Conservation (phyloP, 306 rosid species). For the Glycyrrhiza uralensis region DNA sequence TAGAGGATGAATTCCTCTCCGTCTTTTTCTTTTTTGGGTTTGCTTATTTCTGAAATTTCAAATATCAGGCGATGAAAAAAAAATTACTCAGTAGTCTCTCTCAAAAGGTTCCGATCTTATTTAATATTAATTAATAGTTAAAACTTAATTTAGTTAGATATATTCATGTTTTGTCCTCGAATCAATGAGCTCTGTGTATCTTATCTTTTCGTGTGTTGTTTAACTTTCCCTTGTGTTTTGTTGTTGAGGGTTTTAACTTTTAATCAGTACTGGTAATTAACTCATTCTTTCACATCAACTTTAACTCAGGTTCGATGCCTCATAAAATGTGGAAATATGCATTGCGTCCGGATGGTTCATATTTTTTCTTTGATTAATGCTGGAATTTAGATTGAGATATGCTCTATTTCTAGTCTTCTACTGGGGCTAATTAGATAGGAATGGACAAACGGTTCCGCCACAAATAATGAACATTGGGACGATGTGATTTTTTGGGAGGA, state of each 20-base stretch:
- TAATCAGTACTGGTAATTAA: background rate
- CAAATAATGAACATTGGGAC: background rate
- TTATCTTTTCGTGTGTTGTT: no score
- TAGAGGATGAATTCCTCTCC: no score
- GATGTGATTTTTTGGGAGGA: no score
- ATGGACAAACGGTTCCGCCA: background rate
- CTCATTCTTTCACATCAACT: background rate
- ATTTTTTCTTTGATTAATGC: background rate
- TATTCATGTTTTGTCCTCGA: background rate
- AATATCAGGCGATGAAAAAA: no score
- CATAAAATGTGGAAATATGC: background rate
- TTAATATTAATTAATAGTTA: no score
- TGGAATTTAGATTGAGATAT: background rate
- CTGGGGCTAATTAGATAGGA: background rate
- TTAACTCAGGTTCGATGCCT: background rate
- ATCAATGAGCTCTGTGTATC: slow-evolving; percentile 1
- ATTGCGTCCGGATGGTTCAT: background rate
- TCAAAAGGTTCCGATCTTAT: no score
- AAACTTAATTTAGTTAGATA: no score
- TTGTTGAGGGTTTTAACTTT: background rate
- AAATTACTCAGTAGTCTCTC: no score
- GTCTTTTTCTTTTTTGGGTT: no score
- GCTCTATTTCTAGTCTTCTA: background rate
- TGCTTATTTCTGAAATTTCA: no score
- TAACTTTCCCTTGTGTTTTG: background rate